Base-by-base conservation (phyloP, 73 alveolate genomes). In the Tetrahymena borealis region DNA sequence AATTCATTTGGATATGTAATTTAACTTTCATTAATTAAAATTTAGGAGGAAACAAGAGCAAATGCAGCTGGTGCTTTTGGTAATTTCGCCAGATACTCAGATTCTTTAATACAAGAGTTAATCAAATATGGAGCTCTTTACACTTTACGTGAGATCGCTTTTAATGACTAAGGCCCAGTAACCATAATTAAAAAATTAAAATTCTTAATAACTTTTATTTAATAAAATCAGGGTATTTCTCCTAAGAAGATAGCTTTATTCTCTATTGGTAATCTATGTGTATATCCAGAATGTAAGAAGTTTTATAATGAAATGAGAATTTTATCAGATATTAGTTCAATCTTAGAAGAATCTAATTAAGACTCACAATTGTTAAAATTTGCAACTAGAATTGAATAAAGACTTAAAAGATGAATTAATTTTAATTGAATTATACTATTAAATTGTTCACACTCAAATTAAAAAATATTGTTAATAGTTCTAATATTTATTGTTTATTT, bases 61-160 rank as follows among this genome's bases (percentile, higher is more conserved):
- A 98, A 98, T 96, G 99, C 99, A 78, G 99, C 99, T 3, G 99
- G 99, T 43, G 99, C 99, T 12, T 91, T 98, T 78, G 99, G 99
- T 10, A 98, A 98, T 92, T 98, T 98, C 91, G 99, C 98, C 11
- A 94, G 99, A 78, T 97, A 98, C 93, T 98, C 99, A 11, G 97
- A 98, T 28, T 91, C 96, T 31, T 94, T 98, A 24, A 98, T 98
- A 91, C 96, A 94, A 41, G 99, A 98, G 93, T 91, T 98, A 90
- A 98, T 98, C 77, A 97, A 93, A 94, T 96, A 96, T 94, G 98
- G 98, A 93, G 99, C 99, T 15, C 97, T 98, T 79, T 96, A 96
- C 90, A 97, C 97, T 90, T 94, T 98, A 38, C 93, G 98, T n/a
- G 98, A 97, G 32, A 96, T 98, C 15, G 99, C 98, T 42, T 97